Evolutionary conservation across 306 rosid species (phyloP).

Genomic region (Ziziphus jujuba): DNA sequence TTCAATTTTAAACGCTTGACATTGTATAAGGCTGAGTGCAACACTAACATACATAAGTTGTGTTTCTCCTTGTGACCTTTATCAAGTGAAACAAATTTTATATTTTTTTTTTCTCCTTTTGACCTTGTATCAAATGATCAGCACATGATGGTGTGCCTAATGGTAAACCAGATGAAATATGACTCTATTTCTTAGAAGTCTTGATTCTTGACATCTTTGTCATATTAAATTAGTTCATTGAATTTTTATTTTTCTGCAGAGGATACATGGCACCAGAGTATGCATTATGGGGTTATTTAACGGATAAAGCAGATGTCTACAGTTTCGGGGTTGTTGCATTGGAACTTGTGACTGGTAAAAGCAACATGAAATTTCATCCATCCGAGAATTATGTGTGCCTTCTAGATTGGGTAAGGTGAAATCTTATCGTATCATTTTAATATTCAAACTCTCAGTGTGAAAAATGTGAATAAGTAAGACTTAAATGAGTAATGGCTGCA

Average conservation of each 20-base stretch:
- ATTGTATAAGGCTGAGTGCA: no score
- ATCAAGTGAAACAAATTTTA: no score
- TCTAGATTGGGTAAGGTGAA: constrained; percentile 50
- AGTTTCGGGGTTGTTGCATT: constrained; percentile 61
- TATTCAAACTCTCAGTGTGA: not conserved
- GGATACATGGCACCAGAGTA: constrained; percentile 77
- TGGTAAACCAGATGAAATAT: not conserved
- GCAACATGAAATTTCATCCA: constrained; percentile 41
- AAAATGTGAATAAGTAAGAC: no score
- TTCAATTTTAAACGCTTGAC: no score
- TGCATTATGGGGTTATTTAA: constrained; percentile 60
- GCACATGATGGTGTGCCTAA: no score
- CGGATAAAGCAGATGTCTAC: constrained; percentile 62
- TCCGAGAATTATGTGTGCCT: constrained; percentile 59
- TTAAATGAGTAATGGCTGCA: no score
- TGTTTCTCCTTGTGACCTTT: no score
- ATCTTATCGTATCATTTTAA: not conserved
- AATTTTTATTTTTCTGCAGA: constrained; percentile 33
- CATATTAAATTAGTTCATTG: not conserved
- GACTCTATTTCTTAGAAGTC: not conserved
- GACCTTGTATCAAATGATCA: no score
- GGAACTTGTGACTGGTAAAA: constrained; percentile 53
- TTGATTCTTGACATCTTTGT: not conserved
- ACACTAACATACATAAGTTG: no score
- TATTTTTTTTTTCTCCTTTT: no score